These are phyloP conservation scores for Pseudodiploospora longispora DNA, from an alignment of 2,329 filamentous ascomycete species.

Conservation along the genomic window DNA sequence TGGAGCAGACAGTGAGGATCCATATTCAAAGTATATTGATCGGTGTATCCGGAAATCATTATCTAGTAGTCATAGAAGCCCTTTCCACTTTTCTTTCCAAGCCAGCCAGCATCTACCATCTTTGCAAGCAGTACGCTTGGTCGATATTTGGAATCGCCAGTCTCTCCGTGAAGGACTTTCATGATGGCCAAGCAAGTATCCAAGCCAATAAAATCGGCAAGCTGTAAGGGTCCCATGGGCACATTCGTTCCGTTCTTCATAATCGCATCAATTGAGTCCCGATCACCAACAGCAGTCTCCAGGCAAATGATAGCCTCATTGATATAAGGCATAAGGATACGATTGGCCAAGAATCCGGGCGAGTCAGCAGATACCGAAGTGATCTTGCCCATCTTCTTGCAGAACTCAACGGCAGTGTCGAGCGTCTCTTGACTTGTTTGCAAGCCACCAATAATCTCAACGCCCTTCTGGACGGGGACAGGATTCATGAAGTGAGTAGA, in stretches of 20 bases:
- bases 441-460: conserved; percentile 92
- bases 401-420: conserved; percentile 75
- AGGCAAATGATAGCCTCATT: conserved; percentile 96
- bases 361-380: conserved; percentile 80
- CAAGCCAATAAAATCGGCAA: conserved; percentile 95
- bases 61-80: conserved; percentile 83
- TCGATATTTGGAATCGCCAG: conserved; percentile 91
- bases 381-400: conserved; percentile 88
- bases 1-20: no score
- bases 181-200: conserved; percentile 97
- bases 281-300: conserved; percentile 81
- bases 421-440: conserved; percentile 82
- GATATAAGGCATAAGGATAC: conserved; percentile 98
- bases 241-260: conserved; percentile 99
- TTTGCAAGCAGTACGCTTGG: conserved; percentile 80
- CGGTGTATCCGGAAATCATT: no score
- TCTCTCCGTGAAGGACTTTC: conserved; percentile 86
- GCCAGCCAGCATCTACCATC: conserved; percentile 97
- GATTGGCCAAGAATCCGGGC: conserved; percentile 90
- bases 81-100: conserved; percentile 95
- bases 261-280: conserved; percentile 90
- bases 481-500: conserved; percentile 99
- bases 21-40: no score
- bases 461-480: conserved; percentile 90
- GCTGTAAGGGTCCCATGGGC: conserved; percentile 88